Conservation (phyloP, 495 filamentous ascomycete species). For the Lineolata rhizophorae region DNA sequence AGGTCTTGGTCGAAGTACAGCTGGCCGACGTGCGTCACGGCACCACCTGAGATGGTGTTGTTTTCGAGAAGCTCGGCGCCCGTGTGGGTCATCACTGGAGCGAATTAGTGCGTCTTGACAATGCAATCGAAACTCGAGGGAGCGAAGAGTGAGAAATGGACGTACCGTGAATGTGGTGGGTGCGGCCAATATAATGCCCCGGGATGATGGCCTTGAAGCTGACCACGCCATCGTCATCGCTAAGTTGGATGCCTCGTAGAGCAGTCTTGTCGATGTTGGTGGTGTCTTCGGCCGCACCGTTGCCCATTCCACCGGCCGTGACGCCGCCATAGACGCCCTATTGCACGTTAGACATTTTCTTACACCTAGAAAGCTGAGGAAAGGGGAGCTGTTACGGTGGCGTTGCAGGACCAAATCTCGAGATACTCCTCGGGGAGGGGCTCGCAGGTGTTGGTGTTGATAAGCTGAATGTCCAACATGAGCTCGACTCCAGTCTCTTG, state of each 20-base stretch:
- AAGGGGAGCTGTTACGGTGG: no score
- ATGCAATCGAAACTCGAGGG: not conserved
- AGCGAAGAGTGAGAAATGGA: not conserved
- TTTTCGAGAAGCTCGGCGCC: conserved; percentile 22
- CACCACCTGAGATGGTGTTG: conserved; percentile 25
- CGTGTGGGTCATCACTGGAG: conserved; percentile 2
- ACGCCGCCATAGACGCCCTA: conserved; percentile 31
- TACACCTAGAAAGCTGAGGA: no score
- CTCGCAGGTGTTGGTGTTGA: conserved; percentile 32
- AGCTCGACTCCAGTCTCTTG: conserved; percentile 30
- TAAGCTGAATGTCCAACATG: conserved; percentile 33
- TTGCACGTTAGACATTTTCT: no score
- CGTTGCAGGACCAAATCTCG: conserved; percentile 37
- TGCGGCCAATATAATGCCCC: conserved; percentile 36
- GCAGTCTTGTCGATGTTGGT: conserved; percentile 25
- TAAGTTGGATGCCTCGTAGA: conserved; percentile 28
- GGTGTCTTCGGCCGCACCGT: conserved; percentile 6
- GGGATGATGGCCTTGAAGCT: conserved; percentile 35
- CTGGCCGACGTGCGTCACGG: conserved; percentile 34
- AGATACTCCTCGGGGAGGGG: conserved; percentile 29
- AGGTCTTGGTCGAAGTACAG: conserved; percentile 41
- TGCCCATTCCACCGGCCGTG: conserved; percentile 7
- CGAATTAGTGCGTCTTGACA: not conserved
- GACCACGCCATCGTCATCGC: conserved; percentile 31
- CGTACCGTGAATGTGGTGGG: conserved; percentile 28